Evolutionary conservation across 140 eudicot species (phyloP), one percentile per base, ranked within the genome.

Genomic region (Senecio squalidus): DNA sequence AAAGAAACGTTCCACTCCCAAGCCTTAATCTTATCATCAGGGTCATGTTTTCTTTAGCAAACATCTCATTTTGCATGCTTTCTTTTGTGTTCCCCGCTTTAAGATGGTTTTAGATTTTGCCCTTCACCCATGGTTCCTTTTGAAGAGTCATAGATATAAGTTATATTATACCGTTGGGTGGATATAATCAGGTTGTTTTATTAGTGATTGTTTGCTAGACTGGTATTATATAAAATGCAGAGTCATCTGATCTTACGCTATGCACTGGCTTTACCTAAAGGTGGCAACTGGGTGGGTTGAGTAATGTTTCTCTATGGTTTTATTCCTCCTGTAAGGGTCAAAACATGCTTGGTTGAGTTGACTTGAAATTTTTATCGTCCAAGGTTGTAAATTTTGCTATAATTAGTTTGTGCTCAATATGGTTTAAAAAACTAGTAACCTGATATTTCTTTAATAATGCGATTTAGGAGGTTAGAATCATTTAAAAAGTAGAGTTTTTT

Each of bases 1-100:
- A 21, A 84, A 79, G 72, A 78, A 84, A 62, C 62, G 38, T 17
- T n/a, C 77, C 38, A 46, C 70, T 5, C 22, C 57, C 63, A 66
- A 76, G 43, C 56, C 75, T 3, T 72, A 31, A 36, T 49, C 52
- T 6, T 56, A 40, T 66, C 22, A 25, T 56, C 22, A 14, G 52
- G 44, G 5, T 55, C 66, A 57, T 58, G 56, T 8, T 16, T 36
- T 68, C 21, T 48, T 49, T 18, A 47, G 48, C 48, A 39, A 47
- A 59, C 48, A 39, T 24, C 43, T 38, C 9, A 13, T 65, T 21
- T 70, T 21, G 55, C 60, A 46, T 58, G 41, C 23, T 50, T 70
- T 30, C 58, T 54, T 41, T 59, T 28, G 50, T 59, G 52, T 38
- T 7, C 3, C 11, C 40, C 21, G 3, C 16, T 52, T 43, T 26